Evolutionary conservation across 495 filamentous ascomycete genomes (phyloP), one percentile per base, ranked within the genome.

Genomic region (Penicillium tannophilum): DNA sequence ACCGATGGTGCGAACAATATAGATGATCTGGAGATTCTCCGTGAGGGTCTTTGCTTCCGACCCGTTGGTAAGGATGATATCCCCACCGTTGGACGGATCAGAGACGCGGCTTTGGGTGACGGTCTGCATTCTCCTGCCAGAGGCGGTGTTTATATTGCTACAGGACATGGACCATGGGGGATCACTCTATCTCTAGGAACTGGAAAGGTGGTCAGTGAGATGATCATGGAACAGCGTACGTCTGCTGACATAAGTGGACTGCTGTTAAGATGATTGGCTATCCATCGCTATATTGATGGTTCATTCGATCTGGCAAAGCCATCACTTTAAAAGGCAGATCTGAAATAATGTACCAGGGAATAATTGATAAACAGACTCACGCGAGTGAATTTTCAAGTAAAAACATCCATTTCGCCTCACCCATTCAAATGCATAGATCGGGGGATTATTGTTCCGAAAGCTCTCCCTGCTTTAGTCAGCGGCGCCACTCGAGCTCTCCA

Each of bases 91-190:
- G 69, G 72, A 6, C 72, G 82, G 24, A 70, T 92, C 1, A 63
- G 73, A 5, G 84, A 88, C 51, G 60, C 63, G 28, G 70, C 79
- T 31, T 72, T 90, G 19, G 88, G 86, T 6, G 61, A 71, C 45
- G 70, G 68, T 11, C 67, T 84, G 23, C 76, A 69, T 54, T 73
- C 77, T 24, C 61, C 63, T 1, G 63, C 62, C 3, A 67, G 46
- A 7, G 87, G 87, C 0, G 88, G 89, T 1, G 86, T 94, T 10
- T 91, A 84, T 65, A 64, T 93, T 20, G 86, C 86, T 1, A 74
- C 88, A 9, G 90, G 90, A 0, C 90, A 93, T 75, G 88, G 88
- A 2, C 84, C 88, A 11, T 90, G 87, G 88, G 88, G 88, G 0
- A 89, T 90, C 19, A 79, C 77, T 39, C 56, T 85, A 63, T 76